These are phyloP conservation scores for Pythium dissimile DNA, from an alignment of 352 stramenopile genomes.

Conservation along the genomic window DNA sequence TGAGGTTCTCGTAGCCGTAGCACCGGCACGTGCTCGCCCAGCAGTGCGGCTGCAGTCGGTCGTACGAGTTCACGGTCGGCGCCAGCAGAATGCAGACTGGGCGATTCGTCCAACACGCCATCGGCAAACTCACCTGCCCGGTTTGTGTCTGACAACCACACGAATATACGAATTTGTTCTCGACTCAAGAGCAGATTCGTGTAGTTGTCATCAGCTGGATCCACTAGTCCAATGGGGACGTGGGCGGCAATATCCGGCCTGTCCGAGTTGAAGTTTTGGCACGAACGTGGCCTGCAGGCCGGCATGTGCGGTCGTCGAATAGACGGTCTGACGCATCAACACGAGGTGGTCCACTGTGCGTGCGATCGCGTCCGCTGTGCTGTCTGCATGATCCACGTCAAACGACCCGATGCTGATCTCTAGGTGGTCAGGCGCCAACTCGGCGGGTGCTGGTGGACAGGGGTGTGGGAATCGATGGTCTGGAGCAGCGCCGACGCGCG, in stretches of 20 bases:
- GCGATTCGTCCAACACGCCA: conserved; percentile 22
- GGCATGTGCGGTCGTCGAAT: conserved; percentile 17
- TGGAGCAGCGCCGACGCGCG: conserved; percentile 21
- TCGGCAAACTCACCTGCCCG: conserved; percentile 12
- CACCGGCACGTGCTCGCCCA: conserved; percentile 31
- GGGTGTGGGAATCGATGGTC: conserved; percentile 24
- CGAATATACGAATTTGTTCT: background rate
- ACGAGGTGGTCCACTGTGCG: conserved; percentile 26
- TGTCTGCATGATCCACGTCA: background rate
- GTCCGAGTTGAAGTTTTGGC: conserved; percentile 17
- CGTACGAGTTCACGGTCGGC: conserved; percentile 27
- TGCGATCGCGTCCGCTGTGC: conserved; percentile 2
- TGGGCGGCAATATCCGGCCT: conserved; percentile 22
- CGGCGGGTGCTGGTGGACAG: conserved; percentile 29
- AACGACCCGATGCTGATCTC: conserved; percentile 33
- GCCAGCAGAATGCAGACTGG: conserved; percentile 24
- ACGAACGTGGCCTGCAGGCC: conserved; percentile 24
- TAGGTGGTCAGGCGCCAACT: conserved; percentile 28
- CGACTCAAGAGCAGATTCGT: conserved; percentile 3
- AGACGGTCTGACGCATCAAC: conserved; percentile 23
- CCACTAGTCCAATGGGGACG: conserved; percentile 21
- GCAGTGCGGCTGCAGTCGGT: conserved; percentile 26
- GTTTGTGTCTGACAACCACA: conserved; percentile 2
- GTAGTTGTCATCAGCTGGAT: background rate
- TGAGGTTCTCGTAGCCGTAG: conserved; percentile 34